Evolutionary conservation across 1,284 basidiomycete genomes (phyloP).

Genomic region (Rhodotorula sp.): DNA sequence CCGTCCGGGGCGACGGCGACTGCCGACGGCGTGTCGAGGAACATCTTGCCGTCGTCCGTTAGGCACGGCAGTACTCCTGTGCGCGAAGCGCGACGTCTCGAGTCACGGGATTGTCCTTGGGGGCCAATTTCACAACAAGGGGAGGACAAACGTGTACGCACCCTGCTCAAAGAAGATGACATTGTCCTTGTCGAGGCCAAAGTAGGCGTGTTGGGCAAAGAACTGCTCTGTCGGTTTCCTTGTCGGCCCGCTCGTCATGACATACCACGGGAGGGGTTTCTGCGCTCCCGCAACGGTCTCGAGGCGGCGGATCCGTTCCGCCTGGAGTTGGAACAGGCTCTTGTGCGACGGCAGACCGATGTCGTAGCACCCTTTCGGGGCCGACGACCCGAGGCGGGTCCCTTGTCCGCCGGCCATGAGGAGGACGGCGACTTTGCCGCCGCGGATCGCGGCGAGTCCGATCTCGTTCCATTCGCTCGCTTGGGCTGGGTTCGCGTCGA

Average conservation of each 20-base stretch:
- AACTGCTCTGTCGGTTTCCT: constrained; percentile 79
- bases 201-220: constrained; percentile 75
- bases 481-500: constrained; percentile 56
- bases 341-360: constrained; percentile 90
- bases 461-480: constrained; percentile 66
- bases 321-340: constrained; percentile 94
- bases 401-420: constrained; percentile 99
- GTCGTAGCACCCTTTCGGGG: constrained; percentile 97
- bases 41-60: constrained; percentile 87
- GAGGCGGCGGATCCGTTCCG: constrained; percentile 83
- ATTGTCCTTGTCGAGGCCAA: constrained; percentile 76
- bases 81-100: no score
- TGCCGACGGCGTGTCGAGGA: constrained; percentile 73
- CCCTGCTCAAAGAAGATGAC: constrained; percentile 98
- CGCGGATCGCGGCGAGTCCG: constrained; percentile 76
- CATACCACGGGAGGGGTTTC: constrained; percentile 84
- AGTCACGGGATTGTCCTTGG: background rate
- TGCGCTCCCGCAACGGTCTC: constrained; percentile 69
- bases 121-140: background rate
- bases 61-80: constrained; percentile 94
- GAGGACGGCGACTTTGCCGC: constrained; percentile 83
- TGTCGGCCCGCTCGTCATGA: constrained; percentile 98
- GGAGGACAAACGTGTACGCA: constrained; percentile 49
- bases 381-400: constrained; percentile 83
- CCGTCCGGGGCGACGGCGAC: constrained; percentile 95